A percentile compares a stretch with the other conserved stretches of the same genome.
These are phyloP conservation scores for Pisolithus sp. DNA, from an alignment of 768 basidiomycete genomes.

Conservation along the genomic window DNA sequence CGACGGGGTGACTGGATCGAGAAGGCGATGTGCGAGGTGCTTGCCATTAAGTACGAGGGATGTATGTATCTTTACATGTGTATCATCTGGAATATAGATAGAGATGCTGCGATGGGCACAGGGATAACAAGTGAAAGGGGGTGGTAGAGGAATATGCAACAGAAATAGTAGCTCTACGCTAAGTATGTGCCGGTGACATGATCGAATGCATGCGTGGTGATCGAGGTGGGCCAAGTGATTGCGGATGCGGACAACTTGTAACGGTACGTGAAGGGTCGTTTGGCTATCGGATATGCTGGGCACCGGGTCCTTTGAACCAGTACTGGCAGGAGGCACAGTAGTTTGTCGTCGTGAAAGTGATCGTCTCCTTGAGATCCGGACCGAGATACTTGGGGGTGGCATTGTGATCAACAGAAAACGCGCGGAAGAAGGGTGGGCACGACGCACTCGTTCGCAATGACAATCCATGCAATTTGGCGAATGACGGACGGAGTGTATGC, in stretches of 20 bases:
- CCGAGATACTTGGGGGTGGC: slow-evolving; percentile 51
- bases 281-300: slow-evolving; percentile 32
- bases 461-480: slow-evolving; percentile 36
- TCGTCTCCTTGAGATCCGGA: slow-evolving; percentile 60
- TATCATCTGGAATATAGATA: slow-evolving; percentile 6
- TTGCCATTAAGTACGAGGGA: too few species aligned
- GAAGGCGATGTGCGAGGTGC: too few species aligned
- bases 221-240: not conserved
- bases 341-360: slow-evolving; percentile 43
- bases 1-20: too few species aligned
- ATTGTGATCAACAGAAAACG: slow-evolving; percentile 3
- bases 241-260: too few species aligned
- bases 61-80: not conserved
- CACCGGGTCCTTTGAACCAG: slow-evolving; percentile 44
- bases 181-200: not conserved
- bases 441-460: slow-evolving; percentile 38
- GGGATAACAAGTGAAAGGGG: slow-evolving; percentile 6
- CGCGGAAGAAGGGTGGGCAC: not conserved
- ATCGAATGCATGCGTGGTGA: not conserved
- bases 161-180: slow-evolving; percentile 26
- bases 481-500: slow-evolving; percentile 36
- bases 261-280: not conserved
- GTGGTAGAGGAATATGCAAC: slow-evolving; percentile 7
- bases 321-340: slow-evolving; percentile 56
- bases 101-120: not conserved